Conservation (phyloP, 2,329 filamentous ascomycete genomes). For the Beauveria sp. region DNA sequence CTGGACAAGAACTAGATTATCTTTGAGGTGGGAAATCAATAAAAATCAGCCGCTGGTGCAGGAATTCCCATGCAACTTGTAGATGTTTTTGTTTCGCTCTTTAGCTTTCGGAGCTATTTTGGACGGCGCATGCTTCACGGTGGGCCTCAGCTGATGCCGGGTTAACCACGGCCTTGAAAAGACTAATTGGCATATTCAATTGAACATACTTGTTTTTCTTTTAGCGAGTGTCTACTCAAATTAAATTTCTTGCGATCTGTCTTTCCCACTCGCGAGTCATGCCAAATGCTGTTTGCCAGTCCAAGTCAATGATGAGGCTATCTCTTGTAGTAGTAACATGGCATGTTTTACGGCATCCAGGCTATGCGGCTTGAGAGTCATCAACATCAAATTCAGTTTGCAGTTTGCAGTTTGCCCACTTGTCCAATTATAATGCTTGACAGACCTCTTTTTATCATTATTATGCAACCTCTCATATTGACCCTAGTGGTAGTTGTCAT, state of each 20-base stretch:
- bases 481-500: not conserved
- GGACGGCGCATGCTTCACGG: not conserved
- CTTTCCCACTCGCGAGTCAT: too few species aligned
- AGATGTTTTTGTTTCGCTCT: not conserved
- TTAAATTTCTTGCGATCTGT: too few species aligned
- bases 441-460: not conserved
- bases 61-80: too few species aligned
- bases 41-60: too few species aligned
- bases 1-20: not conserved
- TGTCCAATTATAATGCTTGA: not conserved
- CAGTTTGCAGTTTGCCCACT: not conserved
- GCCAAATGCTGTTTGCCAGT: too few species aligned
- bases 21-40: too few species aligned
- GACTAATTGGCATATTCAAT: not conserved
- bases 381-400: not conserved
- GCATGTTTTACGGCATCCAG: too few species aligned
- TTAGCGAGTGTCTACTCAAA: too few species aligned
- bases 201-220: too few species aligned
- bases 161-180: not conserved
- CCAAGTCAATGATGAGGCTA: too few species aligned
- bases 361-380: too few species aligned
- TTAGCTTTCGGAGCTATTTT: not conserved
- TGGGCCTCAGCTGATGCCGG: not conserved
- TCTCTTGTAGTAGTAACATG: too few species aligned
- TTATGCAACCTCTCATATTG: not conserved